Conservation (phyloP, 202 grass and related monocot species). For the Setaria viridis region DNA sequence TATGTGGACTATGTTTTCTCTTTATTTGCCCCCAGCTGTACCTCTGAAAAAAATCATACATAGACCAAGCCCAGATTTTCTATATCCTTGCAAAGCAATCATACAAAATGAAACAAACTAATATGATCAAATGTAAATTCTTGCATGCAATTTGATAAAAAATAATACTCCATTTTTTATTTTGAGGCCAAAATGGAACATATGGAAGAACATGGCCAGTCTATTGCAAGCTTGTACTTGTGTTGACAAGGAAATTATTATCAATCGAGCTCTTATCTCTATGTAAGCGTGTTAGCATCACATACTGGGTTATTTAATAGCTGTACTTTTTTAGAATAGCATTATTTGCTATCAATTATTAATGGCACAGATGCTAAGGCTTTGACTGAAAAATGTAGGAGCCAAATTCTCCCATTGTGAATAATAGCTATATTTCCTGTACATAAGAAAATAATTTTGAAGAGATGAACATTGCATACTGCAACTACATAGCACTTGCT, state of each 20-base stretch:
- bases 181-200: slow-evolving; percentile 1
- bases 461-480: neutral
- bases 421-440: neutral
- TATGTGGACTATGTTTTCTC: neutral
- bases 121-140: neutral
- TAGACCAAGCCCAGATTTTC: neutral
- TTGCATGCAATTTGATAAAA: neutral
- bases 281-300: neutral
- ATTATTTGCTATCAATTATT: neutral
- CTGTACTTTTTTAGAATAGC: neutral
- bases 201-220: slow-evolving; percentile 30
- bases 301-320: neutral
- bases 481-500: neutral
- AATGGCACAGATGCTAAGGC: neutral
- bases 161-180: neutral
- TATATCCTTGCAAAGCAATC: neutral
- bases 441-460: neutral
- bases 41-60: neutral
- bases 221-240: slow-evolving; percentile 36
- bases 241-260: slow-evolving; percentile 22
- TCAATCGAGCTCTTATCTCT: neutral
- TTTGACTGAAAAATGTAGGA: neutral
- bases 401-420: neutral
- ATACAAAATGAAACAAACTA: neutral
- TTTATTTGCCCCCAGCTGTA: neutral